phyloP scores from a whole-genome alignment of 805 yeast genomes.

The Metschnikowia gruessii region DNA sequence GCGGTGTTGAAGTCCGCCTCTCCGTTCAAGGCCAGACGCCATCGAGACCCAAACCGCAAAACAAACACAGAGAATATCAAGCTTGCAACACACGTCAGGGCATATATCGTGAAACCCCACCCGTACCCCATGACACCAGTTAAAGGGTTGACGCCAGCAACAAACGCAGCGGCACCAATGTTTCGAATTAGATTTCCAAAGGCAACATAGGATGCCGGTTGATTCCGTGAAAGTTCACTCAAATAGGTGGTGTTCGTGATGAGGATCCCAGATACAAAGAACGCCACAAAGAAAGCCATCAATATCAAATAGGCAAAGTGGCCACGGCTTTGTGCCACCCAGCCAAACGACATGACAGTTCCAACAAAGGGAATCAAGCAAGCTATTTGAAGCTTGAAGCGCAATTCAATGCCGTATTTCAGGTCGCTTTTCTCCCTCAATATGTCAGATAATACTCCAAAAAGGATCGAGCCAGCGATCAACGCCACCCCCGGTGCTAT shows the following conservation, averaged over 20 bases:
- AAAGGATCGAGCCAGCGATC: conserved; percentile 45
- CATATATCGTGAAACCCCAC: conserved; percentile 10
- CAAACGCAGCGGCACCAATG: conserved; percentile 51
- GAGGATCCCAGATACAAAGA: conserved; percentile 56
- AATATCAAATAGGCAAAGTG: conserved; percentile 41
- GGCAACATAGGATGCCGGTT: conserved; percentile 54
- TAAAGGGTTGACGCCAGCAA: conserved; percentile 42
- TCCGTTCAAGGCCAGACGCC: conserved; percentile 6
- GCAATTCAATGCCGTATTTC: conserved; percentile 44
- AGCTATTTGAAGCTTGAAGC: conserved; percentile 43
- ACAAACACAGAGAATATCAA: conserved; percentile 12
- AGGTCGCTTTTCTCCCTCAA: conserved; percentile 26
- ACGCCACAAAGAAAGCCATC: conserved; percentile 45
- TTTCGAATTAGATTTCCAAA: conserved; percentile 53
- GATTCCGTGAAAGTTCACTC: conserved; percentile 48
- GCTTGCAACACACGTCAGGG: conserved; percentile 13
- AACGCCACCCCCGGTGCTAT: conserved; percentile 53
- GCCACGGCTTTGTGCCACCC: conserved; percentile 43
- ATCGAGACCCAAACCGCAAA: conserved; percentile 8
- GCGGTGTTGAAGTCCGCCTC: not conserved
- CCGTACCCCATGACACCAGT: conserved; percentile 35
- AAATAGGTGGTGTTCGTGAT: conserved; percentile 52
- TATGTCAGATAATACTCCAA: conserved; percentile 48
- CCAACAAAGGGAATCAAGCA: conserved; percentile 43
- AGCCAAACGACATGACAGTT: conserved; percentile 52